Base-by-base conservation (phyloP, 208 protist genomes). In the Acanthamoeba healyi region DNA sequence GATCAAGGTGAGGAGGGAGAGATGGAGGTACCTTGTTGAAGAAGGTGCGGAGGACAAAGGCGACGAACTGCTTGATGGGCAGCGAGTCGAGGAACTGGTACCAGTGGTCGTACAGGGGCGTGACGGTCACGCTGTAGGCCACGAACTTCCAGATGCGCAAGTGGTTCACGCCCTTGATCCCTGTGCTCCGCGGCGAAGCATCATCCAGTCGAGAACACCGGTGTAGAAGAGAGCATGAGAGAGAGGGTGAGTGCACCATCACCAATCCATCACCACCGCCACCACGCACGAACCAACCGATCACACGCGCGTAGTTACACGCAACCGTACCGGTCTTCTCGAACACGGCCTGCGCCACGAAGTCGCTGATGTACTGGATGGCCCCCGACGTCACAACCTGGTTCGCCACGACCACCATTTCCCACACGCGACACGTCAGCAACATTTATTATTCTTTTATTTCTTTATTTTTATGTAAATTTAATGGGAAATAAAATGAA, bases 351-450 rank as follows among this genome's bases (percentile, higher is more conserved):
- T 79, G 70, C 70, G 70, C 70, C 70, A 79, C 70, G 26, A 79
- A 79, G 36, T 79, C 70, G 40, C 70, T 79, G 70, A 79, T 46
- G 70, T 79, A 79, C 70, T 79, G 70, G 24, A 79, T 79, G 70
- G 70, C 29, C 15, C 70, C 70, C 70, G 70, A 40, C 38, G 70
- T 79, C 9, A 34, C 40, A 32, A 79, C 70, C 70, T 79, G 65
- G 4, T 42, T 26, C 24, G 29, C 0, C 1, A 2, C 12, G 61
- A 38, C n/a, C n/a, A 24, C 61, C 61, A 22, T 54, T 54, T 19
- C n/a, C n/a, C n/a, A n/a, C n/a, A n/a, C n/a, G n/a, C n/a, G n/a
- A 54, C 1, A n/a, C 14, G 61, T 70, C 22, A 4, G 58, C 17
- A 51, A 19, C 0, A 51, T 51, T 51, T 51, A 51, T 10, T 10